Base-by-base conservation (phyloP, 495 filamentous ascomycete genomes). In the Parachaetomium inaequale region DNA sequence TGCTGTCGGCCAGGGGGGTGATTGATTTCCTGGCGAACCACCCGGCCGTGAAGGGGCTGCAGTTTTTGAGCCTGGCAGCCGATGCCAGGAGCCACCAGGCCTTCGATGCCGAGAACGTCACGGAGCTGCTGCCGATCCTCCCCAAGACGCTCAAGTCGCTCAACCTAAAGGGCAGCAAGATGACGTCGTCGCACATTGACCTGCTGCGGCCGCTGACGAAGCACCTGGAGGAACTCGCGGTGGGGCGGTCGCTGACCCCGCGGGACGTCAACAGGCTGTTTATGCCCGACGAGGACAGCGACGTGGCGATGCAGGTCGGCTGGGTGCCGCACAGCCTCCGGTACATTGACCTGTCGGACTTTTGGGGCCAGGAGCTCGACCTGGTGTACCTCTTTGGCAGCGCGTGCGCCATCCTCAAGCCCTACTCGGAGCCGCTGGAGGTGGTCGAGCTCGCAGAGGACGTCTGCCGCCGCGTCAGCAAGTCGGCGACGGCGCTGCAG, bases 361-460 rank as follows among this genome's bases (percentile, higher is more conserved):
- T 94, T 49, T 85, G 83, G 65, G 76, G 81, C 59, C n/a, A 78
- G 64, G 73, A 83, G 74, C 74, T 90, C 69, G 79, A 84, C 45
- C 78, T 90, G 10, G 74, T 79, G 0, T 82, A 83, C 8, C 81
- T 95, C 34, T 89, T 90, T 71, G 78, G 74, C 52, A 75, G 70
- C 25, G 70, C 75, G 17, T 89, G 85, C 62, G 74, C 81, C 3
- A 74, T 94, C 11, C 81, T 93, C 54, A 80, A 81, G 26, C 73
- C 77, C 26, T 77, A 76, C 58, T 87, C 87, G 23, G 80, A 84
- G 58, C 91, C 91, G 14, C 81, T 96, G 10, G 86, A 90, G 66
- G 91, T 96, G 8, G 77, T 96, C 31, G 91, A 96, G 68, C 74
- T 96, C 28, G 81, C 83, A 45, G 86, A 91, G 51, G 90, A 90